Percentiles rank a stretch among this genome's conserved stretches.
These are phyloP conservation scores for Eutrema heterophyllum DNA, from an alignment of 345 rosid genomes.

Conservation along the genomic window DNA sequence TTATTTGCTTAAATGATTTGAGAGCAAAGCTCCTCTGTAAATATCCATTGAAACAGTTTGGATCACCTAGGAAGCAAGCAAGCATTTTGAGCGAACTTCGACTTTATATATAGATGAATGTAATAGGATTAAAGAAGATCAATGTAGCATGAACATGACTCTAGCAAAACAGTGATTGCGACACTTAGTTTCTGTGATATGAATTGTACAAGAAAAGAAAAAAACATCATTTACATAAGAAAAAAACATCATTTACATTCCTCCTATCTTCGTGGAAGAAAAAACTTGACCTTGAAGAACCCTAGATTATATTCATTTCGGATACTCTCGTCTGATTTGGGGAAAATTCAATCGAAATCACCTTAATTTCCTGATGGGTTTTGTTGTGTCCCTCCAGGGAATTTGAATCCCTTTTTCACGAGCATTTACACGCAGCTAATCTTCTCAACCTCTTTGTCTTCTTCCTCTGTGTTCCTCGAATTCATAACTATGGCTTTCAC, in stretches of 20 bases:
- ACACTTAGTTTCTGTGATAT: not conserved
- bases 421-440: slow-evolving; percentile 14
- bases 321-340: no score
- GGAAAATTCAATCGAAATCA: not conserved
- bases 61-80: no score
- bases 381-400: not conserved
- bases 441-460: slow-evolving; percentile 6
- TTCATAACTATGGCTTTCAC: slow-evolving; percentile 32
- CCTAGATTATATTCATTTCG: not conserved
- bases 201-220: not conserved
- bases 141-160: no score
- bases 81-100: no score
- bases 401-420: slow-evolving; percentile 15
- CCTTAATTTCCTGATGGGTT: not conserved
- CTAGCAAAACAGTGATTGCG: not conserved
- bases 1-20: no score
- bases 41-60: no score
- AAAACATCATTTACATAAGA: not conserved
- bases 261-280: not conserved
- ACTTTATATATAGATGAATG: no score
- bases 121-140: no score
- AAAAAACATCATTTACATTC: no score
- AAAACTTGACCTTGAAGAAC: slow-evolving; percentile 6
- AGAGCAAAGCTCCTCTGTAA: no score
- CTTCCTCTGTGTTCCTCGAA: slow-evolving; percentile 5